Evolutionary conservation across 768 basidiomycete genomes (phyloP).

Genomic region (Tricholoma furcatifolium): DNA sequence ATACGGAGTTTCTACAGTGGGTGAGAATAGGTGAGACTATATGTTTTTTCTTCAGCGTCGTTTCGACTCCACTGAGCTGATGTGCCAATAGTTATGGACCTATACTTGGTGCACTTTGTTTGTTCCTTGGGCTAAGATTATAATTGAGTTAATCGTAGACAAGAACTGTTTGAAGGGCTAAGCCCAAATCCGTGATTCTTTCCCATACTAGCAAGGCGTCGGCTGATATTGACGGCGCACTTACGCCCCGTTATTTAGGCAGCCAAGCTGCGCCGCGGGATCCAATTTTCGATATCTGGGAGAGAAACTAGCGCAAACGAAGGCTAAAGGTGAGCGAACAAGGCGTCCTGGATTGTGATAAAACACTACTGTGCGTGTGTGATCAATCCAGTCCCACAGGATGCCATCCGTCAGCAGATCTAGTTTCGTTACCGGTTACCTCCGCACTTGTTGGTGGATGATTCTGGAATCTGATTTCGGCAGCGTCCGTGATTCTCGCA

Average conservation of each 20-base stretch:
- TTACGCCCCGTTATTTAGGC: background rate
- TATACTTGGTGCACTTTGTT: background rate
- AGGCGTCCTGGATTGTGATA: background rate
- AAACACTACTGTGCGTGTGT: background rate
- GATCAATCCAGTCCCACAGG: background rate
- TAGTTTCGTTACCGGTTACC: conserved; percentile 5
- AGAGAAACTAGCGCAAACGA: background rate
- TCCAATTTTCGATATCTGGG: too few species aligned
- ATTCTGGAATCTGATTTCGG: conserved; percentile 17
- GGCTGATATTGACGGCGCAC: conserved; percentile 7
- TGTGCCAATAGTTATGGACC: too few species aligned
- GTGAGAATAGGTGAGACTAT: background rate
- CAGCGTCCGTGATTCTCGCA: conserved; percentile 22
- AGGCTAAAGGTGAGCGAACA: background rate
- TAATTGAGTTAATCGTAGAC: conserved; percentile 1
- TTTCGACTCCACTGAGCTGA: background rate
- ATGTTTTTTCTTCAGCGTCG: background rate
- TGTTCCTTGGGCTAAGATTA: conserved; percentile 2
- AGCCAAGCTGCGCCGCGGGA: too few species aligned
- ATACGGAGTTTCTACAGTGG: background rate
- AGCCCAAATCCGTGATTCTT: background rate
- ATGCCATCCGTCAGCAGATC: conserved; percentile 6
- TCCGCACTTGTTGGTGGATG: background rate
- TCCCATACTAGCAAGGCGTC: background rate
- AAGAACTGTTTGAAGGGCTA: background rate